Percentiles rank a stretch among this genome's conserved stretches.
Conservation (phyloP, 1,284 basidiomycete genomes). For the Tranzscheliella williamsii region DNA sequence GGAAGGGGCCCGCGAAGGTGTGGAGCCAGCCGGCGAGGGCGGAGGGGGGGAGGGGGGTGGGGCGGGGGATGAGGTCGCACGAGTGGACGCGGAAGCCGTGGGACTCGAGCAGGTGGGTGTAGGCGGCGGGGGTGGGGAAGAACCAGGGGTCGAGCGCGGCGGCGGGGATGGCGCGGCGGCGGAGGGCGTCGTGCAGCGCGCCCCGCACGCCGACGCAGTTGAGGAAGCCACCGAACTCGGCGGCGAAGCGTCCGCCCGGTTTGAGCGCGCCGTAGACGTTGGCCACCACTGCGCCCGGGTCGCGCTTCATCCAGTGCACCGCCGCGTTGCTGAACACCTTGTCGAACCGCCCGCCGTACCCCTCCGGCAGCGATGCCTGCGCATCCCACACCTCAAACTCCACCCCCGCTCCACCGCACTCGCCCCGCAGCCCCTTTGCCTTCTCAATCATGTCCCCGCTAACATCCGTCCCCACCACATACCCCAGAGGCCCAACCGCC, state of each 20-base stretch:
- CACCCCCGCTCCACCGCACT: too few species aligned
- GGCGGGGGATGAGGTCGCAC: conserved; percentile 21
- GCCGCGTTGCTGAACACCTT: conserved; percentile 42
- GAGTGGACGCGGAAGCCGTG: conserved; percentile 15
- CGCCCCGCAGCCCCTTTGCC: conserved; percentile 1
- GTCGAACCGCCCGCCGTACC: conserved; percentile 3
- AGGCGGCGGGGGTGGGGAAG: conserved; percentile 17
- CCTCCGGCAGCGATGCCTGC: conserved; percentile 1
- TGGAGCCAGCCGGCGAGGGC: conserved; percentile 25
- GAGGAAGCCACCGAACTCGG: conserved; percentile 27
- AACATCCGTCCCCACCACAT: conserved; percentile 18
- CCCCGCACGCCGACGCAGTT: conserved; percentile 24
- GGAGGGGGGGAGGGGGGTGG: conserved; percentile 11
- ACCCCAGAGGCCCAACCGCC: conserved; percentile 4
- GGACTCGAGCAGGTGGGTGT: conserved; percentile 3
- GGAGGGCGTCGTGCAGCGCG: conserved; percentile 7
- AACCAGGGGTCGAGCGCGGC: conserved; percentile 21
- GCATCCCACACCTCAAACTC: conserved; percentile 13
- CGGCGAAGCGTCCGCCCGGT: conserved; percentile 16
- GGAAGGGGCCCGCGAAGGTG: conserved; percentile 26
- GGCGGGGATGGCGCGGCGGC: conserved; percentile 6
- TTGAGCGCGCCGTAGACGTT: not conserved
- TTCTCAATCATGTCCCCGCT: conserved; percentile 30
- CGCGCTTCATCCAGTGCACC: conserved; percentile 35
- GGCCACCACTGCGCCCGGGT: conserved; percentile 1